Base-by-base conservation (phyloP, 139 green algal species). In the Chlamydomonas asymmetrica region DNA sequence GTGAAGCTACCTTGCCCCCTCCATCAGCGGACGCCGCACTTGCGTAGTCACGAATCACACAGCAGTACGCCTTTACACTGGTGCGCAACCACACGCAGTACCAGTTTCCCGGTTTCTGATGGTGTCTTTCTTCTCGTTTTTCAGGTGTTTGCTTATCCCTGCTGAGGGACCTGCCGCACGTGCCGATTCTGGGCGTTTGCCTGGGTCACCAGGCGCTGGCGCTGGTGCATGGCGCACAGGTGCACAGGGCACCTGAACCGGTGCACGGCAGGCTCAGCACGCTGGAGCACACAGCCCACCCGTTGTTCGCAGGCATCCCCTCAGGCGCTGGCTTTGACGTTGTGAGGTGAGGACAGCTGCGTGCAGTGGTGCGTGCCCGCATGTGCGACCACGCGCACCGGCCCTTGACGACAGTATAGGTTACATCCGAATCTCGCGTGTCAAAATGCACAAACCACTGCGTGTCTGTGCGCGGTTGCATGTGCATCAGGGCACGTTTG, bases 131-230 rank as follows among this genome's bases (percentile, higher is more conserved):
- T 16, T 3, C 37, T 22, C 29, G 45, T 49, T 5, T 2, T 57
- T 69, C 85, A 96, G 93, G 94, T n/a, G 75, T 98, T 13, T 97
- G 91, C 74, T 16, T 87, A 31, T 79, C 85, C 4, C 73, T 97
- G 13, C 79, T 97, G 41, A 62, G 68, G 9, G 50, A 82, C 0
- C 74, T 84, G 34, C 43, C 71, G 8, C 59, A 88, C 48, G 66
- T 96, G 3, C 96, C 96, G 6, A 85, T 98, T 0, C 90, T 99
- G 27, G 96, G 96, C 22, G 96, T 99, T 22, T 99, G 96, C 84
- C 83, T 99, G 56, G 96, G 96, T 7, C 94, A 98, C 73, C 95
- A 99, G 68, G 91, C 94, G 2, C 83, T 99, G 23, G 96, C 86
- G 23, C 56, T 84, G 16, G 88, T 84, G 5, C 76, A 96, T 74